A percentile compares a stretch with the other conserved stretches of the same genome.
phyloP scores from a whole-genome alignment of 257 asterid genomes.

The Capsicum chinense region DNA sequence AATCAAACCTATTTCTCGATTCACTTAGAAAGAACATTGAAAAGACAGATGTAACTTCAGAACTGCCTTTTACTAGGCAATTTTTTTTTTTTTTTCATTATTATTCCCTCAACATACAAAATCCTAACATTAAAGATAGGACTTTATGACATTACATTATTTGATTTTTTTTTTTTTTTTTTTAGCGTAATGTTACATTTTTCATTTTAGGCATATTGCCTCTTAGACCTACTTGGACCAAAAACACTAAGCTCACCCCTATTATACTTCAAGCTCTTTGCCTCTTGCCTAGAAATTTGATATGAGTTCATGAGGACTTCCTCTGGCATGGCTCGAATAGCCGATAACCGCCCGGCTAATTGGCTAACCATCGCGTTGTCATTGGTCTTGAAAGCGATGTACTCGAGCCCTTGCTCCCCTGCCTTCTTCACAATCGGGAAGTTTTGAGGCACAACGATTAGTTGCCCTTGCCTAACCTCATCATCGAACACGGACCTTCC shows the following conservation, averaged over 20 bases:
- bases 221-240: slow-evolving; percentile 28
- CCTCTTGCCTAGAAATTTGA: slow-evolving; percentile 47
- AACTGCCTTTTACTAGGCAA: not conserved
- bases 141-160: not conserved
- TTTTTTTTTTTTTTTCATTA: not conserved
- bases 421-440: slow-evolving; percentile 53
- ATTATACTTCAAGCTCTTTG: slow-evolving; percentile 50
- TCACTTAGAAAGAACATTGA: not conserved
- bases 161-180: not conserved
- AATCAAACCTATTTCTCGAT: not conserved
- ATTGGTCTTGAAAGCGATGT: slow-evolving; percentile 64
- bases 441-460: slow-evolving; percentile 66
- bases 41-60: not conserved
- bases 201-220: slow-evolving; percentile 5
- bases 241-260: slow-evolving; percentile 47
- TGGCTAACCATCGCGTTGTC: slow-evolving; percentile 51
- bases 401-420: slow-evolving; percentile 56
- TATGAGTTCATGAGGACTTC: slow-evolving; percentile 59
- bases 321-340: slow-evolving; percentile 56
- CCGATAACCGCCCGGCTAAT: slow-evolving; percentile 56
- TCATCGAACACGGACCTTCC: slow-evolving; percentile 53
- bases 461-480: slow-evolving; percentile 53
- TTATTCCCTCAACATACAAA: not conserved
- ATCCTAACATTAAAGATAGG: slow-evolving; percentile 23
- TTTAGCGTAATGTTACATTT: not conserved